Conservation (phyloP, 2,329 filamentous ascomycete genomes). For the Colletotrichum paranaense region DNA sequence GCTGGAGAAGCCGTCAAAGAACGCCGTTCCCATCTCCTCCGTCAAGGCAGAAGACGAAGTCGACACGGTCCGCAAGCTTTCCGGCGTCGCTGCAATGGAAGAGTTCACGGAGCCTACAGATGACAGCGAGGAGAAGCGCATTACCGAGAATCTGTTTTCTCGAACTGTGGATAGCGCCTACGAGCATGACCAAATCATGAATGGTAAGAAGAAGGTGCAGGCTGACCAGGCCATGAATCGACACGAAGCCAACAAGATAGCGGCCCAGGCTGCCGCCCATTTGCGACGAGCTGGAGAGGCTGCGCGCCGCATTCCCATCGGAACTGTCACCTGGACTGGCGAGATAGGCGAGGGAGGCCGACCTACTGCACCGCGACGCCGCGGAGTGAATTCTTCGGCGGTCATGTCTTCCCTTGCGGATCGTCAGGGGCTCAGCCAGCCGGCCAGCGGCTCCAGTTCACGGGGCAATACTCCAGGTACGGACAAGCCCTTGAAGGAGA, state of each 20-base stretch:
- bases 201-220: constrained; percentile 75
- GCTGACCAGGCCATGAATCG: constrained; percentile 84
- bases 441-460: constrained; percentile 55
- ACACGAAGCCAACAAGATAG: constrained; percentile 83
- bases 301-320: constrained; percentile 79
- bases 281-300: constrained; percentile 79
- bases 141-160: constrained; percentile 91
- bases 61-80: constrained; percentile 62
- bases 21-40: constrained; percentile 27
- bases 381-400: constrained; percentile 63
- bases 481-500: constrained; percentile 58
- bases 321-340: constrained; percentile 94
- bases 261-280: constrained; percentile 80
- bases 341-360: constrained; percentile 82
- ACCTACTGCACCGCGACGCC: constrained; percentile 66
- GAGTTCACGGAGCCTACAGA: constrained; percentile 67
- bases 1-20: constrained; percentile 37
- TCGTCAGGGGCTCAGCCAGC: constrained; percentile 59
- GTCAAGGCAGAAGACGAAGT: constrained; percentile 31
- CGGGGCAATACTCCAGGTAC: constrained; percentile 56
- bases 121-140: constrained; percentile 73
- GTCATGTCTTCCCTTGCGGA: constrained; percentile 68
- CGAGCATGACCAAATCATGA: constrained; percentile 92
- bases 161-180: constrained; percentile 90
- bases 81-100: constrained; percentile 73